These are phyloP conservation scores for Ophiostoma sp. DNA, from an alignment of 2,329 filamentous ascomycete species.

Conservation along the genomic window DNA sequence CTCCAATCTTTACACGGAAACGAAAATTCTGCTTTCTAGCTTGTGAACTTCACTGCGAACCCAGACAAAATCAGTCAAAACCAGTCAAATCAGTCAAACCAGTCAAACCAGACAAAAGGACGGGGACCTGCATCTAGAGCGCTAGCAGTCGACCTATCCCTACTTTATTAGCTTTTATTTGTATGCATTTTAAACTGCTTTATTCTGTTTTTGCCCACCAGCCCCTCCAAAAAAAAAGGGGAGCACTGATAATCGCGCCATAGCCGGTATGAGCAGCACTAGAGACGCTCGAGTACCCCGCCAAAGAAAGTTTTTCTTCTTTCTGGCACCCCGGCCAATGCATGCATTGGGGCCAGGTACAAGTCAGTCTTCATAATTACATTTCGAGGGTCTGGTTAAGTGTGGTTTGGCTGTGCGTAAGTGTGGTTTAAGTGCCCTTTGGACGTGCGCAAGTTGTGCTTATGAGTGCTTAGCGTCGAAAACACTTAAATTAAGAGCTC, in stretches of 20 bases:
- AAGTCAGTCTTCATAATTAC: too few relatives aligned
- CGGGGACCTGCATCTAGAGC: constrained; percentile 1
- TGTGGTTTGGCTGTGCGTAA: too few relatives aligned
- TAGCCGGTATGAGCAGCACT: constrained; percentile 16
- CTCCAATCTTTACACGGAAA: not conserved
- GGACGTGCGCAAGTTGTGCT: too few relatives aligned
- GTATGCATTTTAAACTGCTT: not conserved
- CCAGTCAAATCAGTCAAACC: not conserved
- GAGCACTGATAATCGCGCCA: constrained; percentile 17
- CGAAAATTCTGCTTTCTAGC: not conserved
- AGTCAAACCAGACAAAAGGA: not conserved
- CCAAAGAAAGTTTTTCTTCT: constrained; percentile 16
- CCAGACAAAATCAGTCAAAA: not conserved
- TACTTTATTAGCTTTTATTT: not conserved
- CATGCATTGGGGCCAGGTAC: not conserved
- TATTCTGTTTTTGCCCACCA: not conserved
- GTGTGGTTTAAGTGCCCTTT: not conserved
- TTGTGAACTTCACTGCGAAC: too few relatives aligned
- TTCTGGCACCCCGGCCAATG: constrained; percentile 4
- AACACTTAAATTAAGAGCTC: constrained; percentile 12
- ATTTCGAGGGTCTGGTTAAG: too few relatives aligned
- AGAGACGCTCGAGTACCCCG: constrained; percentile 15
- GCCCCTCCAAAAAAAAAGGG: constrained; percentile 19
- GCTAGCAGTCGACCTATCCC: not conserved
- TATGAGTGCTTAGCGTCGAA: not conserved